phyloP scores from a whole-genome alignment of 2,329 filamentous ascomycete species.

The Coleophoma eucalyptorum region DNA sequence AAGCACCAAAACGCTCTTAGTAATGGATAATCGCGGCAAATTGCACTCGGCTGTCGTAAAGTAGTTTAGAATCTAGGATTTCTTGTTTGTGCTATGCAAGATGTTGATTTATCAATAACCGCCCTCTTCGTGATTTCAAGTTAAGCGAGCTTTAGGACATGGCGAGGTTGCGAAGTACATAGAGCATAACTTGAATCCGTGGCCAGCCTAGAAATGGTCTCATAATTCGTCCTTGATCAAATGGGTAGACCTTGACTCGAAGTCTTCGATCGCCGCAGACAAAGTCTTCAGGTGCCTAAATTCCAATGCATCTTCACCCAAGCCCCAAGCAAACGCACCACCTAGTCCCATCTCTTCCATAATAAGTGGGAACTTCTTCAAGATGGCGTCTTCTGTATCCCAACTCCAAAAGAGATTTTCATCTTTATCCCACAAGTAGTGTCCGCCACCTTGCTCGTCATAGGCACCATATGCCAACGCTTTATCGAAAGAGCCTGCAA shows the following conservation, averaged over 20 bases:
- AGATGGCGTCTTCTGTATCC: constrained; percentile 60
- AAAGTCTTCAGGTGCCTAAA: constrained; percentile 41
- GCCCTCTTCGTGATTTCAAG: too few relatives aligned
- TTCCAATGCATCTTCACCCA: constrained; percentile 59
- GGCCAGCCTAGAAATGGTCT: not conserved
- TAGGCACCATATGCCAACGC: constrained; percentile 50
- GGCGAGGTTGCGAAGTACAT: too few relatives aligned
- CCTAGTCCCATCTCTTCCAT: constrained; percentile 54
- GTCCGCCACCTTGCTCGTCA: constrained; percentile 56
- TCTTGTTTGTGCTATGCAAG: too few relatives aligned
- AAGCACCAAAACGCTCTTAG: too few relatives aligned
- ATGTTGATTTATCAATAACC: too few relatives aligned
- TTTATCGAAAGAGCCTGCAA: constrained; percentile 52
- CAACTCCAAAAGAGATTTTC: constrained; percentile 69
- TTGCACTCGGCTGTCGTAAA: too few relatives aligned
- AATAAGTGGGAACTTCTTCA: constrained; percentile 57
- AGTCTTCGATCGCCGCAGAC: constrained; percentile 10
- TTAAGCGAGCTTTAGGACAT: too few relatives aligned
- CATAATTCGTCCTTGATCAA: not conserved
- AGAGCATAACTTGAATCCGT: not conserved
- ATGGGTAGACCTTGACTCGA: not conserved
- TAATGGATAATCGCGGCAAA: too few relatives aligned
- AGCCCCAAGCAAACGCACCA: constrained; percentile 72
- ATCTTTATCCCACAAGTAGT: constrained; percentile 62
- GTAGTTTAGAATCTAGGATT: too few relatives aligned